A percentile compares a stretch with the other conserved stretches of the same genome.
These are phyloP conservation scores for Rusavskia elegans DNA, from an alignment of 495 filamentous ascomycete species.

Conservation along the genomic window DNA sequence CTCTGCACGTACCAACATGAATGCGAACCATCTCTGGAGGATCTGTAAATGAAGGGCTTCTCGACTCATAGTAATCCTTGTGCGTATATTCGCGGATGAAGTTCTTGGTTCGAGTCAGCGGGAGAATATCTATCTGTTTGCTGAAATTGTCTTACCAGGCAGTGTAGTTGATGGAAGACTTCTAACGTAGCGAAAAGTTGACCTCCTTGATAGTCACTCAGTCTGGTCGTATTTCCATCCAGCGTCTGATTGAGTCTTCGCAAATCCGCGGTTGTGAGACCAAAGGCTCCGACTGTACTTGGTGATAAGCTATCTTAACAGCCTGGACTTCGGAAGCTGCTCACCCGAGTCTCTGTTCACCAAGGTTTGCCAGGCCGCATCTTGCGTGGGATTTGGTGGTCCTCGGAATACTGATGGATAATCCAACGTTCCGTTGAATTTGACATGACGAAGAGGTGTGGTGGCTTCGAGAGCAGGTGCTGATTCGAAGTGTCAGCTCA, in stretches of 20 bases:
- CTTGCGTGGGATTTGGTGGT: not conserved
- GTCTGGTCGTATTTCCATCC: not conserved
- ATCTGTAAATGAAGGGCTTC: not conserved
- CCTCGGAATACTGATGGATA: not conserved
- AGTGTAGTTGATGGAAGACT: slow-evolving; percentile 3
- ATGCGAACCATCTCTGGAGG: not conserved
- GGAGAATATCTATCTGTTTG: not conserved
- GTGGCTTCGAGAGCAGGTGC: not conserved
- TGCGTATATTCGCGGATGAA: not conserved
- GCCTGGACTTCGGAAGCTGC: not conserved
- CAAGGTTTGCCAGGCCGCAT: slow-evolving; percentile 1
- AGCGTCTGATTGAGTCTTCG: not conserved
- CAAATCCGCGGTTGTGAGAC: not conserved
- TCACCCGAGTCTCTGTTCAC: not conserved
- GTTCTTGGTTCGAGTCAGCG: not conserved
- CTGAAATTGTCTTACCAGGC: not conserved
- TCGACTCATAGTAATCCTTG: not conserved
- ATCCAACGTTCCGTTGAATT: not conserved
- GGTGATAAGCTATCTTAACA: not conserved
- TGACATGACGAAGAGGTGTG: not conserved
- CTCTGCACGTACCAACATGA: not conserved
- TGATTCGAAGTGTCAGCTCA: not conserved
- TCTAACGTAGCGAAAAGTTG: not conserved
- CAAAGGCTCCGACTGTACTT: not conserved
- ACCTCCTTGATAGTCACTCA: not conserved